Conservation (phyloP, 306 rosid genomes). For the Cotoneaster glaucophyllus region DNA sequence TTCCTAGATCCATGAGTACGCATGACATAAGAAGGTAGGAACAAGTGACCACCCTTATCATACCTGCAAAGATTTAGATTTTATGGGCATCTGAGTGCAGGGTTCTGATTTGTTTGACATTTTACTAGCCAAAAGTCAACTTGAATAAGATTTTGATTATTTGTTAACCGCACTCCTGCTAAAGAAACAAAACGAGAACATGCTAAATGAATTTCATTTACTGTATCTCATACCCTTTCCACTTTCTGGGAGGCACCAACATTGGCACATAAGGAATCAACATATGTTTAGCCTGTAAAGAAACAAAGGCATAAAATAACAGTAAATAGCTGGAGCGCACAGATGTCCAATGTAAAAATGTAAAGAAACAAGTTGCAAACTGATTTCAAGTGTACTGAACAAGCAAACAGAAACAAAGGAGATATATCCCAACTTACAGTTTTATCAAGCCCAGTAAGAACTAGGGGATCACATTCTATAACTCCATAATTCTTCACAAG, state of each 20-base stretch:
- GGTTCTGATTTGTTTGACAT: background rate
- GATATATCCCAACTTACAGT: conserved; percentile 42
- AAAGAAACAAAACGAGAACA: background rate
- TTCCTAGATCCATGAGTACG: conserved; percentile 84
- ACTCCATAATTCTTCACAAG: conserved; percentile 75
- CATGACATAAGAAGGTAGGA: conserved; percentile 82
- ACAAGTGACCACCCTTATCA: conserved; percentile 86
- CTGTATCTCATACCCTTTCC: conserved; percentile 68
- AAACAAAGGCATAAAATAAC: conserved; percentile 24
- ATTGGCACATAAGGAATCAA: conserved; percentile 78
- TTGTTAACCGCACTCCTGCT: background rate
- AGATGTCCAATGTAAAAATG: background rate
- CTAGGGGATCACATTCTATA: conserved; percentile 63
- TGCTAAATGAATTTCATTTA: conserved; percentile 12
- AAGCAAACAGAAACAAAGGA: background rate
- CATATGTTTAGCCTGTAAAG: conserved; percentile 65
- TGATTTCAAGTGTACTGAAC: conserved; percentile 8
- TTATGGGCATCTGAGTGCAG: background rate
- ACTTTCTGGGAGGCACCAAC: conserved; percentile 81
- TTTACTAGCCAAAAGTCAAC: background rate
- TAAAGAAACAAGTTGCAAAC: background rate
- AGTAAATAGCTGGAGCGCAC: background rate
- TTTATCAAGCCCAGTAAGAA: conserved; percentile 69
- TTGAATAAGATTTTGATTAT: background rate
- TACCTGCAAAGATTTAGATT: conserved; percentile 37